Evolutionary conservation across 2,329 filamentous ascomycete species (phyloP).

Genomic region (Microascus cirrosus): DNA sequence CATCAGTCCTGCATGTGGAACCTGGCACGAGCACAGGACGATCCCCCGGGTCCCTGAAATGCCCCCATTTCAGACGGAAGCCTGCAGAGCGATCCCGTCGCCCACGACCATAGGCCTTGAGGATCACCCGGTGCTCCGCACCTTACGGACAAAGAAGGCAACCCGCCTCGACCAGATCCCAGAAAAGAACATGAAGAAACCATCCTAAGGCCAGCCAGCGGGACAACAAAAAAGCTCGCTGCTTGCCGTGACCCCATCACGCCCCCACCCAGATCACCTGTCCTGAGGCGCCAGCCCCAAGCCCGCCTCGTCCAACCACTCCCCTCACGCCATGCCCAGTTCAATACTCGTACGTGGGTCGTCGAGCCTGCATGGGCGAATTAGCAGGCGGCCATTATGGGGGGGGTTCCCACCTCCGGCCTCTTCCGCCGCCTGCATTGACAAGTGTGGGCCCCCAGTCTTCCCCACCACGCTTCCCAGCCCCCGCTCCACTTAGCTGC

Average conservation of each 20-base stretch:
- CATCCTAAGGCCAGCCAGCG: neutral
- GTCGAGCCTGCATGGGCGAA: neutral
- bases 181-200: neutral
- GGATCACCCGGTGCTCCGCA: no score
- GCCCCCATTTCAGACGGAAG: neutral
- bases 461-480: no score
- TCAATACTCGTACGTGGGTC: neutral
- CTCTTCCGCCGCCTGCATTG: no score
- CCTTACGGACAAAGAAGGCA: neutral
- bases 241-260: slow-evolving; percentile 1
- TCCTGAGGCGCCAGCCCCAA: neutral
- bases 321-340: neutral
- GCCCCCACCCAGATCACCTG: slow-evolving; percentile 2
- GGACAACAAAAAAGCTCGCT: neutral
- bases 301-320: neutral
- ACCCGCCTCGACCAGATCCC: neutral
- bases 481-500: no score
- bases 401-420: no score
- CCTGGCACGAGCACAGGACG: neutral
- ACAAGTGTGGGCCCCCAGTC: no score
- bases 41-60: neutral
- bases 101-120: neutral
- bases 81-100: neutral
- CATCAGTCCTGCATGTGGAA: neutral
- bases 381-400: no score